Evolutionary conservation across 2,329 filamentous ascomycete species (phyloP), one percentile per base, ranked within the genome.

Genomic region (Arachnomyces sp.): DNA sequence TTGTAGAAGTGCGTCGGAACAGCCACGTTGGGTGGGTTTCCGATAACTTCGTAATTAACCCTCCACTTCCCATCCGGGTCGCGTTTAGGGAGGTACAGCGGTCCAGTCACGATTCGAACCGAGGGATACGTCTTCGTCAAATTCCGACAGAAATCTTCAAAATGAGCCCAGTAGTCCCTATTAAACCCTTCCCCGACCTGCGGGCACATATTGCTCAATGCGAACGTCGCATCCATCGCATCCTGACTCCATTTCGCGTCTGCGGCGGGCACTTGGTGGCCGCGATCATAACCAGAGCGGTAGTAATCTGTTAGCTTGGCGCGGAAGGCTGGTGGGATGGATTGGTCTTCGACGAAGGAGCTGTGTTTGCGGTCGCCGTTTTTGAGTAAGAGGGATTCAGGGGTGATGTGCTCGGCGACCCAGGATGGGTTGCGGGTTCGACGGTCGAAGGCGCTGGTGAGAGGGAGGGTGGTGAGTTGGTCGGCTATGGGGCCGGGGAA

Each of bases 1-100:
- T 98, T 98, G 77, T 95, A 98, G 69, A 98, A 98, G 65, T 98
- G 92, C 15, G 92, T 98, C 3, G 92, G 92, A 39, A 98, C 92
- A 17, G 92, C 89, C 40, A 98, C 84, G 55, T 88, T 93, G 6
- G 92, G 90, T 49, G 92, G 92, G 59, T 74, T 84, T 30, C 92
- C 92, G 53, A 98, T 95, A 44, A 98, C 84, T 69, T 98, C 92
- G 69, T 98, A 96, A 45, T 75, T 82, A 43, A 95, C 88, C 51
- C 88, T 83, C 88, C 89, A 98, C 71, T 96, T 96, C 53, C 85
- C 84, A 69, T 96, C 92, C 3, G 80, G 73, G 50, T 95, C 87
- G 44, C 81, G 78, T 62, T 84, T 84, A 7, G 92, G 92, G 15
- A 98, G 76, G 66, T 98, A 98, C 32, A 98, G 67, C 2, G 92